Evolutionary conservation across 805 yeast genomes (phyloP).

Genomic region (Lipomyces sp.): DNA sequence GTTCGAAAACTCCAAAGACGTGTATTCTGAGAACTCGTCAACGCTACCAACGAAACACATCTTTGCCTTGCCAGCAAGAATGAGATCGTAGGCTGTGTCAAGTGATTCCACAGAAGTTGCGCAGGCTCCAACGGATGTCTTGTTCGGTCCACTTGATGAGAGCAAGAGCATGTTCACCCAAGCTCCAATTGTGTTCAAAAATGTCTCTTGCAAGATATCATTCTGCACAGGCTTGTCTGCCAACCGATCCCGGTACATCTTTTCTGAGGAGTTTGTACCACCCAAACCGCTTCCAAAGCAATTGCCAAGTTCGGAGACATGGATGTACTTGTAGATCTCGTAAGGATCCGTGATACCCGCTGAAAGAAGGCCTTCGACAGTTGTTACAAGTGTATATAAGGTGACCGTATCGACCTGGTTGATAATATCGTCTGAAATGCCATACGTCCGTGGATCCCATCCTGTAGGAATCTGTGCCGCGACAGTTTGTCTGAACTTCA

Average conservation of each 20-base stretch:
- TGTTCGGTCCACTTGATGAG: slow-evolving; percentile 96
- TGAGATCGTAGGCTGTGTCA: slow-evolving; percentile 92
- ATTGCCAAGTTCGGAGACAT: slow-evolving; percentile 97
- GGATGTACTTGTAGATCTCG: slow-evolving; percentile 96
- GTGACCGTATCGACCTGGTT: slow-evolving; percentile 96
- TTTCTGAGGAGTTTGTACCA: slow-evolving; percentile 94
- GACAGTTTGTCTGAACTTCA: slow-evolving; percentile 57
- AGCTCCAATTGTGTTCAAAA: slow-evolving; percentile 97
- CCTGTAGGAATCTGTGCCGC: slow-evolving; percentile 97
- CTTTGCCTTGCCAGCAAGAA: slow-evolving; percentile 89
- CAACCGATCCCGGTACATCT: slow-evolving; percentile 95
- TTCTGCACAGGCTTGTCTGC: slow-evolving; percentile 91
- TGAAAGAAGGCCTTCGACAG: slow-evolving; percentile 88
- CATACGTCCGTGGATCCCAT: slow-evolving; percentile 93
- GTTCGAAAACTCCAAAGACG: slow-evolving; percentile 94
- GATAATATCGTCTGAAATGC: slow-evolving; percentile 89
- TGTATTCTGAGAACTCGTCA: slow-evolving; percentile 99
- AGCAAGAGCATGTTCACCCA: slow-evolving; percentile 98
- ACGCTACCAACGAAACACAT: slow-evolving; percentile 97
- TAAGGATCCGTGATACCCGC: slow-evolving; percentile 97
- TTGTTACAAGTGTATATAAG: slow-evolving; percentile 84
- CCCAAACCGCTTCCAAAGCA: slow-evolving; percentile 99
- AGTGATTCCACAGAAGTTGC: slow-evolving; percentile 98
- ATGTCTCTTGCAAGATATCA: slow-evolving; percentile 95
- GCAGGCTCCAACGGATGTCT: slow-evolving; percentile 99